These are phyloP conservation scores for Waltergamsia citrina DNA, from an alignment of 2,329 filamentous ascomycete species.

Conservation along the genomic window DNA sequence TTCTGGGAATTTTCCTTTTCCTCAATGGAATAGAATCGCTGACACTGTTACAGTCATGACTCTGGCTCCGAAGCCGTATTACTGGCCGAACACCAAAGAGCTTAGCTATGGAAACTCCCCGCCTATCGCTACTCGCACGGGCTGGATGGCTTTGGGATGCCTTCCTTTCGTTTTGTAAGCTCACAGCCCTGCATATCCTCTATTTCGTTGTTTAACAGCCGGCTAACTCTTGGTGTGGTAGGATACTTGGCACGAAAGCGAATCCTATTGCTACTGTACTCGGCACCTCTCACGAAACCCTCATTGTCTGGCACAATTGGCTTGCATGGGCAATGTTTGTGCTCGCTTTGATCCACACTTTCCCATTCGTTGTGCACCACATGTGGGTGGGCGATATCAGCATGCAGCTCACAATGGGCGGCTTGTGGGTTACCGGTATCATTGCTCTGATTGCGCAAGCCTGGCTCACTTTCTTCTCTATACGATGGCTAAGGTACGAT, in stretches of 20 bases:
- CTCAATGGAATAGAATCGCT: too few species aligned
- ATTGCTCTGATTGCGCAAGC: conserved; percentile 42
- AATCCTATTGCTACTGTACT: conserved; percentile 45
- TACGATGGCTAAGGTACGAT: conserved; percentile 36
- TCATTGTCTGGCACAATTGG: conserved; percentile 48
- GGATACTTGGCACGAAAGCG: conserved; percentile 38
- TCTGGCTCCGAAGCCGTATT: conserved; percentile 41
- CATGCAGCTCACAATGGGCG: conserved; percentile 28
- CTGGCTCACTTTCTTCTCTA: conserved; percentile 44
- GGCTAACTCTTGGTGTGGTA: background rate
- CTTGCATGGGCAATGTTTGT: conserved; percentile 45
- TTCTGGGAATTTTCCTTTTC: conserved; percentile 7
- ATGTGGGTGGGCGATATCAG: conserved; percentile 37
- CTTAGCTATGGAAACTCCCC: conserved; percentile 38
- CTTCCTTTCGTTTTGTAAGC: conserved; percentile 38
- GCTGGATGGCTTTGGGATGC: conserved; percentile 41
- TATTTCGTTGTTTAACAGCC: conserved; percentile 10
- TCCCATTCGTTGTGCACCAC: conserved; percentile 48
- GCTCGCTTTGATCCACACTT: conserved; percentile 47
- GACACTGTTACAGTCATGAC: conserved; percentile 34
- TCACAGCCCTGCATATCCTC: conserved; percentile 2
- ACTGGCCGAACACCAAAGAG: conserved; percentile 35
- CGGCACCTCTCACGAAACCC: conserved; percentile 45
- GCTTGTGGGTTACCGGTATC: conserved; percentile 46
- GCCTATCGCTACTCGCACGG: conserved; percentile 40